phyloP scores from a whole-genome alignment of 352 stramenopile genomes.

The Globisporangium uncinulatum region DNA sequence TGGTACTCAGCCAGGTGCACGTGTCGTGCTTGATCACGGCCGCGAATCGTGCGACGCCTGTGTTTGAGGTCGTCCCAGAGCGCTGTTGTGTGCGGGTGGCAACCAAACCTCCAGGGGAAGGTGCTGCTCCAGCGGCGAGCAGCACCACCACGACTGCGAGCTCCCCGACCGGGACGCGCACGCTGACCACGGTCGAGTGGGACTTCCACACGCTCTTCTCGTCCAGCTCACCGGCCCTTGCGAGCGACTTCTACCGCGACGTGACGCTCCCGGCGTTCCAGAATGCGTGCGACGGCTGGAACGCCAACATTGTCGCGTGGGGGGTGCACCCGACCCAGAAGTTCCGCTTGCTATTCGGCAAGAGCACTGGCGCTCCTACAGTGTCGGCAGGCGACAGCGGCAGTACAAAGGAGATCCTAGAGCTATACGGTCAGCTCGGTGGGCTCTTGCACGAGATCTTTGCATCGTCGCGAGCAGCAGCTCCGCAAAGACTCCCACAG shows the following conservation, averaged over 20 bases:
- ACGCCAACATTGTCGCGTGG: conserved; percentile 58
- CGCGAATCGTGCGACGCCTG: conserved; percentile 52
- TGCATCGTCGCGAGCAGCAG: neutral
- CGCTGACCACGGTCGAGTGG: conserved; percentile 34
- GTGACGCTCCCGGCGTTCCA: conserved; percentile 43
- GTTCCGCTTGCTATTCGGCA: conserved; percentile 61
- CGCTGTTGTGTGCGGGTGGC: conserved; percentile 39
- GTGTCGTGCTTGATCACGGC: conserved; percentile 70
- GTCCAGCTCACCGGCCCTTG: conserved; percentile 31
- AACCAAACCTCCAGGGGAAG: conserved; percentile 21
- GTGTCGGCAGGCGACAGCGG: conserved; percentile 1
- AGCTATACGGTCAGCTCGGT: conserved; percentile 53
- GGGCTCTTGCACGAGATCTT: conserved; percentile 52
- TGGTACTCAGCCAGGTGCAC: conserved; percentile 40
- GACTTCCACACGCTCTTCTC: conserved; percentile 55
- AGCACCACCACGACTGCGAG: neutral
- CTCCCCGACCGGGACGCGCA: neutral
- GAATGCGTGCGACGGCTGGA: conserved; percentile 42
- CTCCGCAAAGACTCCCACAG: neutral
- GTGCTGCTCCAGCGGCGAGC: neutral
- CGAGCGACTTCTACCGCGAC: conserved; percentile 47
- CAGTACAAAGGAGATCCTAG: conserved; percentile 32
- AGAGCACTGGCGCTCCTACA: conserved; percentile 23
- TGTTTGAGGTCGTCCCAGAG: conserved; percentile 50
- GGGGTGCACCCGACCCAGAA: conserved; percentile 71